phyloP scores from a whole-genome alignment of 352 stramenopile genomes.

The Globisporangium polare region DNA sequence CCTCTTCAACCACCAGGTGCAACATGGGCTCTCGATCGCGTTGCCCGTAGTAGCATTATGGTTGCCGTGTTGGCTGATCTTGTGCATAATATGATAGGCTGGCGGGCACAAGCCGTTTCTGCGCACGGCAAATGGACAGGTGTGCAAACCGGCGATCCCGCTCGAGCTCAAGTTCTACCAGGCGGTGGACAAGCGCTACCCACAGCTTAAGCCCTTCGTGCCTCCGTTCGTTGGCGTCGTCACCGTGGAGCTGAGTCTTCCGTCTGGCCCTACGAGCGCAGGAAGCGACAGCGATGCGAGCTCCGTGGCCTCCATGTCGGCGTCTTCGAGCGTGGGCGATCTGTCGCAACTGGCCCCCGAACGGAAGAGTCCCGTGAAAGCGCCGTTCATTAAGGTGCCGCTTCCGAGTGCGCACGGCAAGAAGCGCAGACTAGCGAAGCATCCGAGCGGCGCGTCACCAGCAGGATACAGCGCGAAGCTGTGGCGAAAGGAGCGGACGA shows the following conservation, averaged over 20 bases:
- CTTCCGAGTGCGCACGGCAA: constrained; percentile 20
- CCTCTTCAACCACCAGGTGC: constrained; percentile 77
- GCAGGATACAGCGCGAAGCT: constrained; percentile 57
- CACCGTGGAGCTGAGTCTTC: constrained; percentile 44
- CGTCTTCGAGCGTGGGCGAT: constrained; percentile 14
- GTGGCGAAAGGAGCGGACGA: constrained; percentile 47
- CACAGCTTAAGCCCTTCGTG: constrained; percentile 64
- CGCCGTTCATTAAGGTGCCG: constrained; percentile 3
- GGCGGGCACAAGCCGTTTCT: constrained; percentile 75
- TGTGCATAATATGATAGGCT: constrained; percentile 23
- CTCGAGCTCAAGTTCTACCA: constrained; percentile 78
- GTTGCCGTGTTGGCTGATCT: neutral
- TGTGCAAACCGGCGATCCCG: constrained; percentile 74
- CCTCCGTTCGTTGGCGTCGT: constrained; percentile 65
- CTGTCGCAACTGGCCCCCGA: constrained; percentile 14
- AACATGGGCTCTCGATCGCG: neutral
- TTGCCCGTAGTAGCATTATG: neutral
- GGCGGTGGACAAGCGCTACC: constrained; percentile 36
- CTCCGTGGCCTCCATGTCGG: constrained; percentile 14
- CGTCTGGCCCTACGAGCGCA: neutral
- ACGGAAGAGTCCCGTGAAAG: constrained; percentile 10
- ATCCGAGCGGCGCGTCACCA: constrained; percentile 13
- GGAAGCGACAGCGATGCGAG: constrained; percentile 10
- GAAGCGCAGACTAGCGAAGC: constrained; percentile 34
- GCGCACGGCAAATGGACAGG: constrained; percentile 50